These are phyloP conservation scores for Diospyros kaki DNA, from an alignment of 148 eudicot species.

Conservation along the genomic window DNA sequence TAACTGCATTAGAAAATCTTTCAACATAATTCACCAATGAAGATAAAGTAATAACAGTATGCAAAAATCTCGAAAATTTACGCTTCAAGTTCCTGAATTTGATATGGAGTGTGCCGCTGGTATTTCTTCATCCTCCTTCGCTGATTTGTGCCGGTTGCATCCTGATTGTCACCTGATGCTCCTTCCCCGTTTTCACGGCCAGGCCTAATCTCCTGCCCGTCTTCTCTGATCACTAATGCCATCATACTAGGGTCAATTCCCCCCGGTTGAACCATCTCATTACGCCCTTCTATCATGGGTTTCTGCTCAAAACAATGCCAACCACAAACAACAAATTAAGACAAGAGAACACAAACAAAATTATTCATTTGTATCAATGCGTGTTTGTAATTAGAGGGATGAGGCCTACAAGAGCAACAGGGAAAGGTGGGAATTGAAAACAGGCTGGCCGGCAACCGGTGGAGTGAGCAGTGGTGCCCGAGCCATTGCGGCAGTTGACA, in stretches of 20 bases:
- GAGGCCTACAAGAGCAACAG: conserved; percentile 27
- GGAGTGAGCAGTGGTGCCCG: conserved; percentile 17
- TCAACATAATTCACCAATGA: not conserved
- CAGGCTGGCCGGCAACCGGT: conserved; percentile 5
- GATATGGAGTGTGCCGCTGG: conserved; percentile 73
- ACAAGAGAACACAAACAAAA: not conserved
- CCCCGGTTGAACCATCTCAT: conserved; percentile 15
- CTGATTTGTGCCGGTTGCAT: not conserved
- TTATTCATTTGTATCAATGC: not conserved
- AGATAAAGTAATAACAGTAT: not conserved
- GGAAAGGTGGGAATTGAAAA: conserved; percentile 28
- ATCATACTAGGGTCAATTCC: conserved; percentile 33
- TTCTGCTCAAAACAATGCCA: not conserved
- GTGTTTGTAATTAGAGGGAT: not conserved
- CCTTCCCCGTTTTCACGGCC: conserved; percentile 64
- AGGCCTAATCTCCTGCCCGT: conserved; percentile 39
- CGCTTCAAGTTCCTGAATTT: conserved; percentile 84
- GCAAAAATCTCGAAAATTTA: conserved; percentile 17
- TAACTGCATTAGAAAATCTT: not conserved
- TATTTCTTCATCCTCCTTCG: conserved; percentile 45
- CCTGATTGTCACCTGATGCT: conserved; percentile 38
- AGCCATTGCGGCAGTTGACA: conserved; percentile 28
- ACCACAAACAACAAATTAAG: not conserved
- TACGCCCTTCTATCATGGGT: conserved; percentile 1
- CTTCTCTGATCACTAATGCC: conserved; percentile 30